Evolutionary conservation across 768 basidiomycete species (phyloP), one percentile per base, ranked within the genome.

Genomic region (Rhodotorula babjevae): DNA sequence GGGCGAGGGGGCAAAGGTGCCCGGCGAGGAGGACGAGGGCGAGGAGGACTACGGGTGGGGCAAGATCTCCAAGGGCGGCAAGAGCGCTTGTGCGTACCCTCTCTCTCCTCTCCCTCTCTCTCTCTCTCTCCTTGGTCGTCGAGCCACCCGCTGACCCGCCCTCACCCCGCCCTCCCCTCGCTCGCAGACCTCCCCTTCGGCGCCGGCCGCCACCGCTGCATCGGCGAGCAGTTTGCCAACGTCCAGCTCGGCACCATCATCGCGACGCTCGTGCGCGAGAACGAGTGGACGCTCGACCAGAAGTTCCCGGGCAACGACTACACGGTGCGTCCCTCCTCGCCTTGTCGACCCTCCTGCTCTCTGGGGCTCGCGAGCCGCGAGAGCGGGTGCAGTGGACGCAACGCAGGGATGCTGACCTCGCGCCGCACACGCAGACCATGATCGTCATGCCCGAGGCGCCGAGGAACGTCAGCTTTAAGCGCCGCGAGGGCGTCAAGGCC

Each of bases 1-100:
- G 31, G 85, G 90, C 55, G 92, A 91, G 8, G 36, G 36, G 5
- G 36, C 36, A 9, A 88, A 88, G 36, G 85, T 87, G 79, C 92
- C 92, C 25, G 87, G 87, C 78, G 87, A 87, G 78, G 84, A 85
- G 75, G 93, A 96, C 69, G 72, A 75, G 60, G 77, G 74, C 29
- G 92, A 95, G 81, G 84, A 98, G 72, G 96, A 99, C 81, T 99
- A 89, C 78, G 96, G 96, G 4, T 99, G 92, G 81, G 96, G 96
- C 65, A 87, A 88, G 71, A 90, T 99, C 63, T 91, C 65, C n/a
- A 78, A 72, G 63, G 78, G 78, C 57, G 79, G 78, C 27, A 74
- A 76, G 67, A 68, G 65, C 46, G 73, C 77, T 46, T 76, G 75
- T 69, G 68, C 46, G 66, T 67, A 23, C 52, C 31, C 10, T 42